Percentiles rank a stretch among this genome's conserved stretches.
Conservation (phyloP, 768 basidiomycete species). For the Paxillus ammoniavirescens region DNA sequence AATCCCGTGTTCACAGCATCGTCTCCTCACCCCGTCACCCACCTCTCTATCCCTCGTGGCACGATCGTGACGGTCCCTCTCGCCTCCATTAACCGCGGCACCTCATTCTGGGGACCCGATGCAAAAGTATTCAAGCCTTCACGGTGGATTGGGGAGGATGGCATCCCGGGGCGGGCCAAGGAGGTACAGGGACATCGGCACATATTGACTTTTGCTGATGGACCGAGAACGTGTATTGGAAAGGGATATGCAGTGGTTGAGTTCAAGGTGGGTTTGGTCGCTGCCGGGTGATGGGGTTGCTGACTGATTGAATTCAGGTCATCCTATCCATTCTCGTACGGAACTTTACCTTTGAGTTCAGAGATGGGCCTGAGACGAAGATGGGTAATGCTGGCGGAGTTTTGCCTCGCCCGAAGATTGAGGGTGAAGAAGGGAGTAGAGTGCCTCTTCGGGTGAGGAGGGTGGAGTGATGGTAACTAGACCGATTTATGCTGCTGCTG, state of each 20-base stretch:
- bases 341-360: conserved; percentile 33
- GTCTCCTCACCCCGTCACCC: conserved; percentile 17
- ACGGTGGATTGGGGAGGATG: conserved; percentile 38
- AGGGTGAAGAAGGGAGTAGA: conserved; percentile 12
- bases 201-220: conserved; percentile 44
- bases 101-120: conserved; percentile 44
- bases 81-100: conserved; percentile 38
- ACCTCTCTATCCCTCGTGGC: conserved; percentile 39
- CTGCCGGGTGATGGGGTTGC: too few species aligned
- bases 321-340: conserved; percentile 31
- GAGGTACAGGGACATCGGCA: conserved; percentile 39
- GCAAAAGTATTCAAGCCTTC: conserved; percentile 42
- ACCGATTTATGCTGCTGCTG: neutral
- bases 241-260: conserved; percentile 41
- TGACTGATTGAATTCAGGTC: neutral
- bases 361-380: conserved; percentile 38
- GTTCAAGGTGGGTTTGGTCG: conserved; percentile 34
- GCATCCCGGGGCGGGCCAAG: conserved; percentile 28
- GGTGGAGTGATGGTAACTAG: neutral
- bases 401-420: conserved; percentile 35
- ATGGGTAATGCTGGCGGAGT: conserved; percentile 25
- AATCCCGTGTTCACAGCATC: conserved; percentile 19
- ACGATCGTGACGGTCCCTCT: conserved; percentile 39
- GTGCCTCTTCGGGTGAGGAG: conserved; percentile 12
- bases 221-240: conserved; percentile 45